Conservation (phyloP, 73 alveolate genomes). For the Chromera velia region DNA sequence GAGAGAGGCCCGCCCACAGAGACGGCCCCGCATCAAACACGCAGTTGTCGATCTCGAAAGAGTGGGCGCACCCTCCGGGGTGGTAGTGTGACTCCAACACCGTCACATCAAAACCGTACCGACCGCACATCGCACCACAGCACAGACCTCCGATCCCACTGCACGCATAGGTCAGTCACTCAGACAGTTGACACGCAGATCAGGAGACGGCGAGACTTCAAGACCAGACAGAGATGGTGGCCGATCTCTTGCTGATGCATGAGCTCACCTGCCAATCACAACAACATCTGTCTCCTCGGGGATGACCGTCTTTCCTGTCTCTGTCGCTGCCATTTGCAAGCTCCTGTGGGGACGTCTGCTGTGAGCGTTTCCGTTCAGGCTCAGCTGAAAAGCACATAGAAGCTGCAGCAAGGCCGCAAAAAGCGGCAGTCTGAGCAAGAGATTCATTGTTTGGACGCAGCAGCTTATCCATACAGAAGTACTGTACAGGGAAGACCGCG, state of each 20-base stretch:
- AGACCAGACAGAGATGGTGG: background rate
- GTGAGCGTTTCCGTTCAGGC: too few relatives aligned
- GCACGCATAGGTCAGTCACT: background rate
- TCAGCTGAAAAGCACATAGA: too few relatives aligned
- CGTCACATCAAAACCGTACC: background rate
- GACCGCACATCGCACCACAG: background rate
- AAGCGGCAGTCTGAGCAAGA: too few relatives aligned
- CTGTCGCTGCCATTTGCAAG: too few relatives aligned
- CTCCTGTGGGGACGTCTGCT: too few relatives aligned
- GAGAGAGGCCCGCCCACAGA: background rate
- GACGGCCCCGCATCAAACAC: background rate
- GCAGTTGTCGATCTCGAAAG: background rate
- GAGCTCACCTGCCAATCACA: conserved; percentile 39
- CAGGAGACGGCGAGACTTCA: too few relatives aligned
- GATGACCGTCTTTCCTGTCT: too few relatives aligned
- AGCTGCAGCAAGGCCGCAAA: too few relatives aligned
- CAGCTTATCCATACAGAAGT: too few relatives aligned
- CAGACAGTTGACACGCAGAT: too few relatives aligned
- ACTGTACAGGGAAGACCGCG: too few relatives aligned
- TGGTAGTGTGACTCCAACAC: background rate
- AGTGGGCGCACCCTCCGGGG: background rate
- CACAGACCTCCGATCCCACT: background rate
- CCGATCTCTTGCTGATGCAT: background rate
- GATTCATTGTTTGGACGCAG: too few relatives aligned
- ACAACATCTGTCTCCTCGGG: conserved; percentile 24